Base-by-base conservation (phyloP, 1,284 basidiomycete genomes). In the Cryptococcus depauperatus region DNA sequence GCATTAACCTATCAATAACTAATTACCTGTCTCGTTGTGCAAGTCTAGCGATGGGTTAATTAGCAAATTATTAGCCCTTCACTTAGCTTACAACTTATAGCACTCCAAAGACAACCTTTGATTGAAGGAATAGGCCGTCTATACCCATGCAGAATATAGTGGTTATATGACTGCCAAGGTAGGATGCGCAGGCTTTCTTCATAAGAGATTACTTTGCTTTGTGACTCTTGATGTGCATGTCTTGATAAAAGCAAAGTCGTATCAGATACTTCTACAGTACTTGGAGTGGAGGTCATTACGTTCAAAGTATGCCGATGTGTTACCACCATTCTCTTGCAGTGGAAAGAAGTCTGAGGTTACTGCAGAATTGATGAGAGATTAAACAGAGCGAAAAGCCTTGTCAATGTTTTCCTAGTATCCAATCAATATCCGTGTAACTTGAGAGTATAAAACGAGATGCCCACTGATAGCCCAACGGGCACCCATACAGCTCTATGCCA, bases 1-100 rank as follows among this genome's bases (percentile, higher is more conserved):
- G 21, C 35, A n/a, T 26, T 43, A 41, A 30, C 27, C 6, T 16
- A 11, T 32, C 6, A 34, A 19, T 38, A 16, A 37, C 29, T n/a
- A 18, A 55, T 48, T 57, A 83, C 84, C 77, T 48, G 83, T 86
- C 71, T 89, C 85, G 58, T 89, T 90, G 66, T 90, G 86, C 44
- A 86, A 58, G 69, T 85, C 86, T 88, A 22, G 4, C 14, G 11
- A 10, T 16, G 18, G 51, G 16, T 22, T 35, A 30, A 25, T 23
- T 5, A 22, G 13, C 14, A 8, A 29, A 16, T 40, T 13, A 35
- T 37, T 16, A 18, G 14, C 32, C 5, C 32, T 18, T 41, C 27
- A 44, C 47, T 47, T 51, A 43, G 75, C 82, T 68, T 69, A 87
- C 85, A 89, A 35, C 77, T 77, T 61, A 82, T 82, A 11, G 85